Conservation (phyloP, 768 basidiomycete genomes). For the Amyloporia xantha region DNA sequence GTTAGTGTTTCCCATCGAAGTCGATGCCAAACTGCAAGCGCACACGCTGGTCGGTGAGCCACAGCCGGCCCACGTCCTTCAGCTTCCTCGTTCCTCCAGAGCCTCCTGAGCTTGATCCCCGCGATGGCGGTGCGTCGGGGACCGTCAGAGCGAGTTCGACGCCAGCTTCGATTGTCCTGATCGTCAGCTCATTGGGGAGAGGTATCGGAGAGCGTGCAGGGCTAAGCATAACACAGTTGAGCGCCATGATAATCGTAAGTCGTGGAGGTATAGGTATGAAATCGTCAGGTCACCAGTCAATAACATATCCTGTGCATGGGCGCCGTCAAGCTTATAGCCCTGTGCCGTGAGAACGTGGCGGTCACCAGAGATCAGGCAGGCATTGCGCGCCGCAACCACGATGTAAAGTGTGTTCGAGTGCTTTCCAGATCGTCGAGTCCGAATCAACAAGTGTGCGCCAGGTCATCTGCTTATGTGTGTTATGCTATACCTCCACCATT, state of each 20-base stretch:
- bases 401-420: too few species aligned
- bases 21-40: conserved; percentile 17
- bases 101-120: conserved; percentile 39
- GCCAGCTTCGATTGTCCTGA: conserved; percentile 49
- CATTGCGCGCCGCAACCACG: too few species aligned
- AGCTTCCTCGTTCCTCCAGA: conserved; percentile 51
- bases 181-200: conserved; percentile 52
- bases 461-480: too few species aligned
- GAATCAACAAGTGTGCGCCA: too few species aligned
- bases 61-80: conserved; percentile 50
- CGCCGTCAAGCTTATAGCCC: background rate
- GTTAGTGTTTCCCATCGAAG: background rate
- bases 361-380: conserved; percentile 1
- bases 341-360: background rate
- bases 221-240: conserved; percentile 73
- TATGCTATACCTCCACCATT: too few species aligned
- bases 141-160: conserved; percentile 54
- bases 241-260: conserved; percentile 45
- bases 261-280: background rate
- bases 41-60: conserved; percentile 72
- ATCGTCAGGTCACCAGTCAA: background rate
- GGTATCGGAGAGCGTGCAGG: conserved; percentile 54
- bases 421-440: too few species aligned
- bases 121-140: conserved; percentile 45
- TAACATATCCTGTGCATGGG: background rate